A percentile compares a stretch with the other conserved stretches of the same genome.
Evolutionary conservation across 139 green algal species (phyloP).

Genomic region (Desmodesmus armatus): DNA sequence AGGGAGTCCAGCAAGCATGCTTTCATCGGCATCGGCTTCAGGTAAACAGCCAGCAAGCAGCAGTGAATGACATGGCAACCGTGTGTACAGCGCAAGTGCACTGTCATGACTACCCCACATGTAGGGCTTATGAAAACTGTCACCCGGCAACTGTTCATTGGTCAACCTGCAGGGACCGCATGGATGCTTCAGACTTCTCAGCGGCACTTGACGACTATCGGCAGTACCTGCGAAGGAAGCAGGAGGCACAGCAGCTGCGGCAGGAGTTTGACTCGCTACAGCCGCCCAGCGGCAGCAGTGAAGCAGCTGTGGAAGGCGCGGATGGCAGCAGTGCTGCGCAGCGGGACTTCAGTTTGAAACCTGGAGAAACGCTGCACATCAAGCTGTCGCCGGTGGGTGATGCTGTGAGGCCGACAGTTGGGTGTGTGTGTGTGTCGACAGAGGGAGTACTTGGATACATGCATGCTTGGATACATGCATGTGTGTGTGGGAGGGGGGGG

Average conservation of each 20-base stretch:
- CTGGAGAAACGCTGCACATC: conserved; percentile 10
- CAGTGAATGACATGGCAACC: not conserved
- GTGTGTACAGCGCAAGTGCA: not conserved
- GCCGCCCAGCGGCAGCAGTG: not conserved
- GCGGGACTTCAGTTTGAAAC: conserved; percentile 7
- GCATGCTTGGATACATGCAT: too few relatives aligned
- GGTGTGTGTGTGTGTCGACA: not conserved
- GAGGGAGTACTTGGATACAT: too few relatives aligned
- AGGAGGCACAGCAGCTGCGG: conserved; percentile 55
- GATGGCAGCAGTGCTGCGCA: not conserved
- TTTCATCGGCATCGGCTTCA: conserved; percentile 82
- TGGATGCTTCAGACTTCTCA: conserved; percentile 74
- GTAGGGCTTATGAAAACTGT: too few relatives aligned
- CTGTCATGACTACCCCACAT: too few relatives aligned
- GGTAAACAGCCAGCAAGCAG: conserved; percentile 44
- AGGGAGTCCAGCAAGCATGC: conserved; percentile 63
- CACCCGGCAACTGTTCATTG: too few relatives aligned
- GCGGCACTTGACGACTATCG: conserved; percentile 78
- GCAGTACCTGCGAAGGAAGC: conserved; percentile 67
- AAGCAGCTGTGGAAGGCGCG: not conserved
- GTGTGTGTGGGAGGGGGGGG: not conserved
- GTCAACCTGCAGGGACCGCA: conserved; percentile 62
- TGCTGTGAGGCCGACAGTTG: not conserved
- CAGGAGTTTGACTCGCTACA: conserved; percentile 12
- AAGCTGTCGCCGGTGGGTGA: conserved; percentile 33